Conservation (phyloP, 306 rosid species). For the Styphnolobium japonicum region DNA sequence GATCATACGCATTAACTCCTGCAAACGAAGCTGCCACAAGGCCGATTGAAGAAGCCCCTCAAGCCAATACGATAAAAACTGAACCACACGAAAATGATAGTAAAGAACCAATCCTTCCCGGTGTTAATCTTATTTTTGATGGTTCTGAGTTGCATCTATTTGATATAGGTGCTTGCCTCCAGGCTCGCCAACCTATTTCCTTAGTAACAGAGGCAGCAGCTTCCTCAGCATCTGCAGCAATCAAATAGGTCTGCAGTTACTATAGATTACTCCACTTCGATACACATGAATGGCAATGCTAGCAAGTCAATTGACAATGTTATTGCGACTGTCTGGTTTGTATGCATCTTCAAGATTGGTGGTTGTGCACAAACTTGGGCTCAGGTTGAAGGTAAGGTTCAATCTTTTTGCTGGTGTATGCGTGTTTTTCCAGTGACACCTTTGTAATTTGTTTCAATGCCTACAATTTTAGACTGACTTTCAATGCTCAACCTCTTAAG, state of each 20-base stretch:
- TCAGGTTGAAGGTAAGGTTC: slow-evolving; percentile 42
- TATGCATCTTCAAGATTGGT: slow-evolving; percentile 27
- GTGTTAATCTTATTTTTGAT: slow-evolving; percentile 85
- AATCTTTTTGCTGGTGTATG: background rate
- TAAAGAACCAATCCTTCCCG: slow-evolving; percentile 84
- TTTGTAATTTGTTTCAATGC: background rate
- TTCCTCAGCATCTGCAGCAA: slow-evolving; percentile 56
- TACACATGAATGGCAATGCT: slow-evolving; percentile 17
- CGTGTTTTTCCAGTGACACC: background rate
- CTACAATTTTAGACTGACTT: background rate
- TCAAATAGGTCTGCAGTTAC: slow-evolving; percentile 44
- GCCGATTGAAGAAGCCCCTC: slow-evolving; percentile 50
- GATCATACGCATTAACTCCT: slow-evolving; percentile 70
- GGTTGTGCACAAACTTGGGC: slow-evolving; percentile 24
- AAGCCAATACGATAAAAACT: slow-evolving; percentile 40
- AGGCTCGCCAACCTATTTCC: slow-evolving; percentile 86
- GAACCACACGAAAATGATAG: slow-evolving; percentile 79
- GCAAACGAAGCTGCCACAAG: slow-evolving; percentile 58
- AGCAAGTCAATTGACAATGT: slow-evolving; percentile 8
- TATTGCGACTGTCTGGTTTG: slow-evolving; percentile 20
- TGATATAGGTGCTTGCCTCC: slow-evolving; percentile 92
- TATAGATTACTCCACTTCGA: slow-evolving; percentile 22
- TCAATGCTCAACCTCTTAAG: background rate
- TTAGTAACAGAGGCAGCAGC: slow-evolving; percentile 85
- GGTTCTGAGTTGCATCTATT: slow-evolving; percentile 87